Conservation (phyloP, 768 basidiomycete species). For the Myochromella boudieri region DNA sequence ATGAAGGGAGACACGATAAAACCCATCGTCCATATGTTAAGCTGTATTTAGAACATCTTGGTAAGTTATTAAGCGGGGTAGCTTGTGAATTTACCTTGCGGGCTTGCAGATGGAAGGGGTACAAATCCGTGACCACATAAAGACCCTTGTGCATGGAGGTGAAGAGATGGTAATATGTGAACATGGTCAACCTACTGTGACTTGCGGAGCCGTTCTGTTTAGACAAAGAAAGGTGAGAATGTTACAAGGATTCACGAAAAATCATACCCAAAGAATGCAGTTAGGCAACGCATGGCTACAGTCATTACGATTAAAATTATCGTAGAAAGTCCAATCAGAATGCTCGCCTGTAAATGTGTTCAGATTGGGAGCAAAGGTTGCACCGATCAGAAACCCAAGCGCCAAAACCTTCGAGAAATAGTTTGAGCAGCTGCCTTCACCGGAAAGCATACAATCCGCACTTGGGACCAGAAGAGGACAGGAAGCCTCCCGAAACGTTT, state of each 20-base stretch:
- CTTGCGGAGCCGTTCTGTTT: conserved; percentile 55
- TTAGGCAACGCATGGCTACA: conserved; percentile 32
- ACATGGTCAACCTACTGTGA: conserved; percentile 29
- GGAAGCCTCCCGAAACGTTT: conserved; percentile 59
- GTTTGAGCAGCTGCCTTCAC: neutral
- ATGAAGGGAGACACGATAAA: conserved; percentile 66
- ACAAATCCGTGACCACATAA: conserved; percentile 53
- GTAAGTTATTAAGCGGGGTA: neutral
- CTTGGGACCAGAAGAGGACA: conserved; percentile 59
- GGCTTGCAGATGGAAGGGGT: conserved; percentile 59
- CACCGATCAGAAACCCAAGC: conserved; percentile 49
- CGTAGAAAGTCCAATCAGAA: neutral
- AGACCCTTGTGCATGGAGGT: conserved; percentile 31
- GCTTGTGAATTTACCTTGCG: conserved; percentile 36
- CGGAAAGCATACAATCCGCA: conserved; percentile 20
- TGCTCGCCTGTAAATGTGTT: conserved; percentile 37
- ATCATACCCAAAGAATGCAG: conserved; percentile 29
- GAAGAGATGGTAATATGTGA: neutral
- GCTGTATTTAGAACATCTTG: conserved; percentile 28
- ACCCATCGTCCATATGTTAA: conserved; percentile 74
- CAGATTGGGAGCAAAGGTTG: conserved; percentile 51
- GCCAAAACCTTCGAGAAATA: conserved; percentile 38
- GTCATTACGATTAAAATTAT: neutral
- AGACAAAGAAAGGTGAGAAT: neutral
- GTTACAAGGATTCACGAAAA: neutral